Base-by-base conservation (phyloP, 1,139 yeast genomes). In the Kazachstania sp. region DNA sequence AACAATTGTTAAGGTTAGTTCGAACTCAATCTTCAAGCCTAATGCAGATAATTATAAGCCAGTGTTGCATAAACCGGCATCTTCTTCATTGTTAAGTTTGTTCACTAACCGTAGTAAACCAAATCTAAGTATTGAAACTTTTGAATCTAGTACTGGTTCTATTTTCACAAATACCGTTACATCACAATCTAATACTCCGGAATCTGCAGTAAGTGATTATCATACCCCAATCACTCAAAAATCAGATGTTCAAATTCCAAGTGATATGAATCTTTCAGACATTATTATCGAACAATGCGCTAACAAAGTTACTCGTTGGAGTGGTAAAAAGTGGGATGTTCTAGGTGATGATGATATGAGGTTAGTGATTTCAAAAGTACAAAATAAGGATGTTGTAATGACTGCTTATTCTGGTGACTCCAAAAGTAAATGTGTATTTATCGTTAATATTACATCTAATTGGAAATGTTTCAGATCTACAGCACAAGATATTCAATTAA, bases 321-420 rank as follows among this genome's bases (percentile, higher is more conserved):
- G 50, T 30, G 54, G 53, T 7, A 51, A 48, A 31, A 38, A 49
- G 15, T 61, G 65, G 65, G 50, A 45, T 37, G 43, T 35, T 26
- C 31, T 56, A 18, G 46, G 49, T 39, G 20, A 51, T 40, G 29
- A 38, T 15, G 20, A 42, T 34, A 37, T 47, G 13, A 26, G 37
- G 1, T 4, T 56, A 3, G 39, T 43, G 5, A 46, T 55, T 9
- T 76, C 88, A 69, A 79, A 85, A 69, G 78, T 87, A 68, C 80
- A 95, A 66, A 96, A 86, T 78, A 84, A 82, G 71, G 96, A 86
- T 73, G 79, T 77, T 66, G 85, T 88, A 69, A 84, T 84, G 68
- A 86, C 86, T 79, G 86, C 95, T 64, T 73, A 77, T 66, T 95
- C 86, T 64, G 74, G 77, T 65, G 75, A 40, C 26, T 44, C 45